These are phyloP conservation scores for Vitellaria paradoxa DNA, from an alignment of 179 eudicot species.

Conservation along the genomic window DNA sequence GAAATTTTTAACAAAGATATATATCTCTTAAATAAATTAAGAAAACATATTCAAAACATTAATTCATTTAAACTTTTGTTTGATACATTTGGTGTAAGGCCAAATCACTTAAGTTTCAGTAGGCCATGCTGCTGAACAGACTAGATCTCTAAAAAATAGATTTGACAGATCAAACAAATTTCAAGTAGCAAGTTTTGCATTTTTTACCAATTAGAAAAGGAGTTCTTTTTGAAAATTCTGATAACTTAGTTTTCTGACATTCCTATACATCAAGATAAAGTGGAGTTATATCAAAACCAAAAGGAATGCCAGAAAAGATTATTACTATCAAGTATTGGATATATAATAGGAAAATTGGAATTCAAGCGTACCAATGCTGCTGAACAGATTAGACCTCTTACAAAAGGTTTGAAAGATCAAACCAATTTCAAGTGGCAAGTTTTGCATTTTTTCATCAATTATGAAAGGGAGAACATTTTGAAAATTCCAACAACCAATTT, in stretches of 20 bases:
- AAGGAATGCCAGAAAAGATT: neutral
- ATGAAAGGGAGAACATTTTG: neutral
- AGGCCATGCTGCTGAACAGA: neutral
- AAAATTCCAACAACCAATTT: neutral
- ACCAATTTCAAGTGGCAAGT: neutral
- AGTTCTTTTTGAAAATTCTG: neutral
- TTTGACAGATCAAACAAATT: neutral
- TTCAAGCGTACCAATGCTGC: neutral
- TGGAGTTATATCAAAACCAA: no score
- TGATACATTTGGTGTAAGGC: neutral
- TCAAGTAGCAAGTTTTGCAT: neutral
- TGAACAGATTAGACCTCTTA: neutral
- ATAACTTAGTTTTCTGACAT: neutral
- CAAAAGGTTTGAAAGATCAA: neutral
- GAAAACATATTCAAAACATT: neutral
- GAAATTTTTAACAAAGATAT: neutral
- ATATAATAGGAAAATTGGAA: conserved; percentile 1
- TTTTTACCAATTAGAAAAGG: neutral
- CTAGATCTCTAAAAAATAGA: neutral
- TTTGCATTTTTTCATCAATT: neutral
- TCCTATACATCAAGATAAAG: neutral
- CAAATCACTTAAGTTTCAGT: neutral
- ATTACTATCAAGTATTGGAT: neutral
- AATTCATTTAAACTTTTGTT: neutral
- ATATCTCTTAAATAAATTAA: neutral